Conservation (phyloP, 345 rosid species). For the Capsella bursapastoris region DNA sequence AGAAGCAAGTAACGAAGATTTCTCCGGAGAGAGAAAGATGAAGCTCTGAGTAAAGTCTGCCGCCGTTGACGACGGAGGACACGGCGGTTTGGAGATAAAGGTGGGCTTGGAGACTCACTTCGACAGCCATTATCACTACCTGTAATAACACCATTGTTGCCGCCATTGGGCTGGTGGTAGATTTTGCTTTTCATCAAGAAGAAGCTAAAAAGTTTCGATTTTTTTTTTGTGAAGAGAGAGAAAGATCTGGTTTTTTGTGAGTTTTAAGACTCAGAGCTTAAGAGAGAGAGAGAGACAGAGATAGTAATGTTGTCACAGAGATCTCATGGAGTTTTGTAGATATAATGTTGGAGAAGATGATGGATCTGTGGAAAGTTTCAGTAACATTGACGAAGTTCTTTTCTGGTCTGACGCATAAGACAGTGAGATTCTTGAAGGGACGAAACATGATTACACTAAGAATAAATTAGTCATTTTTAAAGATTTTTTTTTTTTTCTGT, state of each 20-base stretch:
- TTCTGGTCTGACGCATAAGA: constrained; percentile 32
- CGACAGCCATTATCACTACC: constrained; percentile 49
- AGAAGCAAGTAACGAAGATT: constrained; percentile 64
- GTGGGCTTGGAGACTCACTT: constrained; percentile 73
- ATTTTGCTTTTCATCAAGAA: constrained; percentile 51
- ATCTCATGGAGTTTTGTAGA: constrained; percentile 19
- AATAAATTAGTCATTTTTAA: constrained; percentile 16
- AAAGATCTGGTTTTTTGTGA: constrained; percentile 6
- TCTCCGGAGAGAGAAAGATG: constrained; percentile 62
- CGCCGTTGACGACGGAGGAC: constrained; percentile 57
- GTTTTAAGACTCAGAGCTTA: not conserved
- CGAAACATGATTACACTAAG: constrained; percentile 36
- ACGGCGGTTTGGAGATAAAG: constrained; percentile 66
- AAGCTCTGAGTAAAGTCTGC: constrained; percentile 60
- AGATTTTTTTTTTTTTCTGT: constrained; percentile 10
- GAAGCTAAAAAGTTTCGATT: constrained; percentile 16
- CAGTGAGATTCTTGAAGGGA: constrained; percentile 40
- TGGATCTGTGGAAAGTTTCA: constrained; percentile 38
- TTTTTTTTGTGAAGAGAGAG: constrained; percentile 6
- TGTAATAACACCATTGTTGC: constrained; percentile 40
- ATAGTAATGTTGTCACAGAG: constrained; percentile 20
- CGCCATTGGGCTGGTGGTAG: constrained; percentile 42
- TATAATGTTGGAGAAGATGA: constrained; percentile 21
- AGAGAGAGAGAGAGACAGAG: not conserved
- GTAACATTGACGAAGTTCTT: constrained; percentile 21